These are phyloP conservation scores for Rostrohypoxylon terebratum DNA, from an alignment of 495 filamentous ascomycete species.

Conservation along the genomic window DNA sequence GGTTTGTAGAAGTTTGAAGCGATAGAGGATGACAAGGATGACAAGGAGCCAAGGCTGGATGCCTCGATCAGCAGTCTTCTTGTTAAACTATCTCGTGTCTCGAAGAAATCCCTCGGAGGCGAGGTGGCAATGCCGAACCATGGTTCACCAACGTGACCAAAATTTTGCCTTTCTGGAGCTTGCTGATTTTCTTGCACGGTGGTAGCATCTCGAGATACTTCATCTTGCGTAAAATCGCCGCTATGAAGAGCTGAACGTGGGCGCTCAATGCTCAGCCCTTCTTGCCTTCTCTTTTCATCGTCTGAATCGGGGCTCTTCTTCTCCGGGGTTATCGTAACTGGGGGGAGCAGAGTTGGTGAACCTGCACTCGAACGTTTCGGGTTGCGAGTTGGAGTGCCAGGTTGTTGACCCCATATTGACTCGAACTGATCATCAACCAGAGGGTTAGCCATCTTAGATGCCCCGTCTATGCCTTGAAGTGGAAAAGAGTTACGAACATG, in stretches of 20 bases:
- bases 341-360: slow-evolving; percentile 52
- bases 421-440: slow-evolving; percentile 49
- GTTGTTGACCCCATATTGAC: slow-evolving; percentile 52
- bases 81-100: slow-evolving; percentile 46
- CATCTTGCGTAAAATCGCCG: slow-evolving; percentile 83
- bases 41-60: slow-evolving; percentile 64
- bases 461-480: background rate
- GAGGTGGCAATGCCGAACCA: slow-evolving; percentile 61
- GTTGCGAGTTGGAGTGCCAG: slow-evolving; percentile 49
- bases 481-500: slow-evolving; percentile 60
- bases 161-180: slow-evolving; percentile 27
- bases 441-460: slow-evolving; percentile 30
- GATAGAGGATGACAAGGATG: slow-evolving; percentile 78
- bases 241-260: slow-evolving; percentile 89
- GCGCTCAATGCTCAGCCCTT: slow-evolving; percentile 76
- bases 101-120: slow-evolving; percentile 59
- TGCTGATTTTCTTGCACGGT: slow-evolving; percentile 16
- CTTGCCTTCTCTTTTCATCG: slow-evolving; percentile 45
- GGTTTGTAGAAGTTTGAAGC: slow-evolving; percentile 88
- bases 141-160: slow-evolving; percentile 21
- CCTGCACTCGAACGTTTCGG: slow-evolving; percentile 53
- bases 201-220: slow-evolving; percentile 39
- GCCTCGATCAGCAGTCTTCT: slow-evolving; percentile 50
- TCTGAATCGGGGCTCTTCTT: slow-evolving; percentile 48
- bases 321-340: slow-evolving; percentile 58